These are phyloP conservation scores for Corynascus novoguineensis DNA, from an alignment of 495 filamentous ascomycete species.

Conservation along the genomic window DNA sequence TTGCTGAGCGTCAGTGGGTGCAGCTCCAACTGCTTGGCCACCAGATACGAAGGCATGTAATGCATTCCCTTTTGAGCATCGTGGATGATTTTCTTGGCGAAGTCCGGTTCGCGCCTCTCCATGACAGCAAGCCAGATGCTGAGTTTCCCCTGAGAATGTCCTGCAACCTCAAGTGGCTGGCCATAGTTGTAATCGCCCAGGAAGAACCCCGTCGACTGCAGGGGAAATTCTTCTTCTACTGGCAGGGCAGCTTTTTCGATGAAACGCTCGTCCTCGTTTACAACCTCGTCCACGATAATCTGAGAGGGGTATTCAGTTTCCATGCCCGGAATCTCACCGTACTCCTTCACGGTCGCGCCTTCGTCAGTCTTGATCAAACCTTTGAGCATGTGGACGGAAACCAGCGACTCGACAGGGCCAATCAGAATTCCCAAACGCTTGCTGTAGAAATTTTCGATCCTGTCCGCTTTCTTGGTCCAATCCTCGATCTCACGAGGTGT, in stretches of 20 bases:
- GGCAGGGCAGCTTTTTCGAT: slow-evolving; percentile 79
- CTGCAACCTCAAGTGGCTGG: slow-evolving; percentile 75
- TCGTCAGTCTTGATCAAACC: slow-evolving; percentile 87
- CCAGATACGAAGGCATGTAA: slow-evolving; percentile 80
- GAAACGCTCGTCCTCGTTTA: slow-evolving; percentile 89
- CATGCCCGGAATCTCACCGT: slow-evolving; percentile 78
- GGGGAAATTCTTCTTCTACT: slow-evolving; percentile 87
- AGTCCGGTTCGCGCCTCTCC: slow-evolving; percentile 69
- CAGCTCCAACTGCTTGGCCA: slow-evolving; percentile 73
- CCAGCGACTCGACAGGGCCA: slow-evolving; percentile 77
- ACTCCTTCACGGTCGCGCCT: slow-evolving; percentile 89
- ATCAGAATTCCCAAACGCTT: slow-evolving; percentile 85
- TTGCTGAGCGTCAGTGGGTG: slow-evolving; percentile 88
- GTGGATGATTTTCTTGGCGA: slow-evolving; percentile 65
- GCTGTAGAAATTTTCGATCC: slow-evolving; percentile 80
- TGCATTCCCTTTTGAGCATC: slow-evolving; percentile 59
- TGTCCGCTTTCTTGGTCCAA: slow-evolving; percentile 75
- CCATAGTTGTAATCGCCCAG: slow-evolving; percentile 95
- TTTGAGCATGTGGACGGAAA: slow-evolving; percentile 88
- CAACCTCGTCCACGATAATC: slow-evolving; percentile 79
- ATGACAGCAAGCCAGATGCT: slow-evolving; percentile 67
- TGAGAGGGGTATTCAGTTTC: slow-evolving; percentile 91
- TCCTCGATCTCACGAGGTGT: slow-evolving; percentile 70
- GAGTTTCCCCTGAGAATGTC: slow-evolving; percentile 65
- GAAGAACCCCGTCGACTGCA: slow-evolving; percentile 79